Conservation (phyloP, 805 yeast genomes). For the Wickerhamomyces canadensis region DNA sequence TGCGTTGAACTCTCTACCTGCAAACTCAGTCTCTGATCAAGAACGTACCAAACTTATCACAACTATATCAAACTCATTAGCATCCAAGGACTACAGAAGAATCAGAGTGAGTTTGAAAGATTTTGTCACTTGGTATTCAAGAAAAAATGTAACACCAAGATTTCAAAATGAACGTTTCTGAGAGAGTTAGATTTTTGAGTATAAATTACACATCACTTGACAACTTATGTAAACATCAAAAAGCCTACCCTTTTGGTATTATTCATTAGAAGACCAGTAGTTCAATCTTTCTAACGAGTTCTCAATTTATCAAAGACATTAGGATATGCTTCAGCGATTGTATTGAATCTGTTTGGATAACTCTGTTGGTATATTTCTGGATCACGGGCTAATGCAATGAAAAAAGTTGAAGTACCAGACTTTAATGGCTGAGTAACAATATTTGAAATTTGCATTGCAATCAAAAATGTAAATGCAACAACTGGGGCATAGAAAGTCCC, state of each 20-base stretch:
- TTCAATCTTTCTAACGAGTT: constrained; percentile 4
- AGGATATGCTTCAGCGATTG: constrained; percentile 61
- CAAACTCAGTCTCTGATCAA: constrained; percentile 53
- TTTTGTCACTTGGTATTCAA: constrained; percentile 76
- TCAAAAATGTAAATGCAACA: constrained; percentile 66
- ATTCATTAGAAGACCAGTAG: no score
- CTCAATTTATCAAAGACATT: constrained; percentile 54
- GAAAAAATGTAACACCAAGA: constrained; percentile 61
- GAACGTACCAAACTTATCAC: constrained; percentile 62
- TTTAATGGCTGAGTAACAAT: constrained; percentile 69
- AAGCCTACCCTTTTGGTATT: no score
- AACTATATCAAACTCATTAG: constrained; percentile 53
- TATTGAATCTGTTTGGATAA: constrained; percentile 64
- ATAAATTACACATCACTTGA: no score
- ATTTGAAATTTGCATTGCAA: constrained; percentile 71
- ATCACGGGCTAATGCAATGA: constrained; percentile 76
- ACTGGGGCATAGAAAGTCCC: constrained; percentile 68
- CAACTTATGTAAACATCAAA: no score
- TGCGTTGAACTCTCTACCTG: constrained; percentile 54
- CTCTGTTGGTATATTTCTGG: constrained; percentile 77
- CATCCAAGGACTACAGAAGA: constrained; percentile 65
- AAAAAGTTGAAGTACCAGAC: constrained; percentile 78
- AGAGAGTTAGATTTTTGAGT: neutral
- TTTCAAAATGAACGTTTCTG: constrained; percentile 15
- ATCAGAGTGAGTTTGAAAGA: constrained; percentile 68